Evolutionary conservation across 352 stramenopile genomes (phyloP).

Genomic region (Phytophthora europaea): DNA sequence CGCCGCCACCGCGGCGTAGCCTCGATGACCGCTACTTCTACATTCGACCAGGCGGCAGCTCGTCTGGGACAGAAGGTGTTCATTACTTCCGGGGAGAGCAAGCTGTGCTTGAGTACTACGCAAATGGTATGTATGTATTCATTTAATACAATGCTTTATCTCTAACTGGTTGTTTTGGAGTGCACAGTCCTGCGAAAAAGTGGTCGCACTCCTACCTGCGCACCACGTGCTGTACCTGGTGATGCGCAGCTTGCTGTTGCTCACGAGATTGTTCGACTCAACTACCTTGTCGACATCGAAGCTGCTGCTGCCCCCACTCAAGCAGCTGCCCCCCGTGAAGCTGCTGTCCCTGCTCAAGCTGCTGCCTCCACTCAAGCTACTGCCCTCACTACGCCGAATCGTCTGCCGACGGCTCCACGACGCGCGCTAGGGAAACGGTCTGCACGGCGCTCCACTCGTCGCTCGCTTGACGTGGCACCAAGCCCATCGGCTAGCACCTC

Average conservation of each 20-base stretch:
- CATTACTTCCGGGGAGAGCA: slow-evolving; percentile 8
- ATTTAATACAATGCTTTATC: not conserved
- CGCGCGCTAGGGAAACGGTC: too few species aligned
- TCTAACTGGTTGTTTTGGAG: not conserved
- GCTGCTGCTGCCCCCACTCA: too few species aligned
- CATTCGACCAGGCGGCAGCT: not conserved
- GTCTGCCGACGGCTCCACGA: too few species aligned
- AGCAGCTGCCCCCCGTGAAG: too few species aligned
- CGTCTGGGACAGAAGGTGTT: not conserved
- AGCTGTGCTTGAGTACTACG: slow-evolving; percentile 12
- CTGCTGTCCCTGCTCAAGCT: too few species aligned
- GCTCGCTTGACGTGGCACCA: too few species aligned
- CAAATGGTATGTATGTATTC: slow-evolving; percentile 2
- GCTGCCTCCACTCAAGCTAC: too few species aligned
- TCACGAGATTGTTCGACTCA: not conserved
- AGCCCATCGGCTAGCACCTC: too few species aligned
- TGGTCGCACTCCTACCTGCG: not conserved
- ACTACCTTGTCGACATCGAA: too few species aligned
- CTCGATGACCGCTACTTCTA: slow-evolving; percentile 17
- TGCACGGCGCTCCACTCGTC: too few species aligned
- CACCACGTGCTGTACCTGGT: not conserved
- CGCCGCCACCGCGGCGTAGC: not conserved
- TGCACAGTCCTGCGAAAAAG: not conserved
- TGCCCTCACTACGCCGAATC: too few species aligned
- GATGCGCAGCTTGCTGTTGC: slow-evolving; percentile 13